Conservation (phyloP, 495 filamentous ascomycete genomes). For the Penicillium manginii region DNA sequence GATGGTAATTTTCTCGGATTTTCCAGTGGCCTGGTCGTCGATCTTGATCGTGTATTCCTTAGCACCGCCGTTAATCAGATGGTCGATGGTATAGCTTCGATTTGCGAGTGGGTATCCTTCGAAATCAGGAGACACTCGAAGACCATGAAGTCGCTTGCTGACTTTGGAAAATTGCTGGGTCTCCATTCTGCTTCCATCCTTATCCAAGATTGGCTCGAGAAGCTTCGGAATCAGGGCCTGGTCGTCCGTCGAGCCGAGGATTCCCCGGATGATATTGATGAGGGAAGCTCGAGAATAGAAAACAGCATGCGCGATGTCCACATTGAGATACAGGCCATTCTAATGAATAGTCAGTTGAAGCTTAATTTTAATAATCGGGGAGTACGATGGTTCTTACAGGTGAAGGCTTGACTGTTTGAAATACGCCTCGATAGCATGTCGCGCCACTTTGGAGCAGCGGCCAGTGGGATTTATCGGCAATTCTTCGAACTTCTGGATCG, state of each 20-base stretch:
- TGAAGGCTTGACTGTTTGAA: conserved; percentile 74
- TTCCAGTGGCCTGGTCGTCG: conserved; percentile 52
- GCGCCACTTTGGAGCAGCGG: conserved; percentile 50
- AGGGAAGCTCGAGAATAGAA: conserved; percentile 43
- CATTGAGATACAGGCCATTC: conserved; percentile 71
- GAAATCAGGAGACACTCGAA: conserved; percentile 70
- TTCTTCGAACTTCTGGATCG: conserved; percentile 42
- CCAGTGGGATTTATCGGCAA: conserved; percentile 13
- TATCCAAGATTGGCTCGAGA: conserved; percentile 2
- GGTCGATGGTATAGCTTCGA: conserved; percentile 62
- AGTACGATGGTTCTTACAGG: conserved; percentile 43
- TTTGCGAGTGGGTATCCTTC: conserved; percentile 51
- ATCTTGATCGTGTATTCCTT: conserved; percentile 61
- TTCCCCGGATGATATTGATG: conserved; percentile 28
- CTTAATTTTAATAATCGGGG: background rate
- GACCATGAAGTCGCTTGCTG: conserved; percentile 57
- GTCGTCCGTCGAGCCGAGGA: background rate
- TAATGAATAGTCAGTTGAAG: conserved; percentile 26
- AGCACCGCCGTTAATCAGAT: conserved; percentile 58
- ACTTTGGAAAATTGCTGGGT: conserved; percentile 27
- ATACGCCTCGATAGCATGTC: conserved; percentile 83
- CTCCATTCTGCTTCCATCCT: conserved; percentile 23
- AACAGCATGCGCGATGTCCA: conserved; percentile 60
- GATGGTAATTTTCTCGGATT: conserved; percentile 50
- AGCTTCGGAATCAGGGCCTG: conserved; percentile 17